Percentiles rank a stretch among this genome's conserved stretches.
Conservation (phyloP, 495 filamentous ascomycete species). For the Parmelia sp. region DNA sequence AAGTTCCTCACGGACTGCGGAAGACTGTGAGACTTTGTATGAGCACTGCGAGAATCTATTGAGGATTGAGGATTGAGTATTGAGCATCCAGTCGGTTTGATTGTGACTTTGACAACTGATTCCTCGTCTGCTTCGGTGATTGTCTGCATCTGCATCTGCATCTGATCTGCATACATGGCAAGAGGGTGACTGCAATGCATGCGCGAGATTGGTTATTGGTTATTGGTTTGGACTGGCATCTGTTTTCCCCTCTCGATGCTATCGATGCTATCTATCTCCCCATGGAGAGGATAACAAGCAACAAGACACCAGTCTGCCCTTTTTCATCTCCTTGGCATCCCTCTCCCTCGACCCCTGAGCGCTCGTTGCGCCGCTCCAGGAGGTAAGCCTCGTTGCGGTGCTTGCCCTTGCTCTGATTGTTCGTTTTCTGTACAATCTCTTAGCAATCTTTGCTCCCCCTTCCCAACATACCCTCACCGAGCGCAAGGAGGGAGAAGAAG, state of each 20-base stretch:
- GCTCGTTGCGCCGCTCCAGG: constrained; percentile 91
- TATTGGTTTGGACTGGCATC: too few species aligned
- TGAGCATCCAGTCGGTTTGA: too few species aligned
- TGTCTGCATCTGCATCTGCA: too few species aligned
- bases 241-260: too few species aligned
- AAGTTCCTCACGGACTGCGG: background rate
- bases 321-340: constrained; percentile 73
- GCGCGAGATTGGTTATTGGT: too few species aligned
- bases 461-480: background rate
- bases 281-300: background rate
- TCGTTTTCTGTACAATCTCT: constrained; percentile 59
- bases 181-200: background rate
- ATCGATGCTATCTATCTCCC: constrained; percentile 15
- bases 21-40: background rate
- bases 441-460: constrained; percentile 8
- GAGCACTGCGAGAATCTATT: background rate
- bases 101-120: background rate
- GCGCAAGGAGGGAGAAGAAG: too few species aligned
- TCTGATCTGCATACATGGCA: too few species aligned
- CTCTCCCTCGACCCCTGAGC: constrained; percentile 73
- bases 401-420: constrained; percentile 75
- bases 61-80: background rate
- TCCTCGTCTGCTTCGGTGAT: background rate
- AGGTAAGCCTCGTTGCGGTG: constrained; percentile 68
- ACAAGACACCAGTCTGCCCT: background rate